A percentile compares a stretch with the other conserved stretches of the same genome.
Conservation (phyloP, 805 yeast species). For the Candida parachauliodes region DNA sequence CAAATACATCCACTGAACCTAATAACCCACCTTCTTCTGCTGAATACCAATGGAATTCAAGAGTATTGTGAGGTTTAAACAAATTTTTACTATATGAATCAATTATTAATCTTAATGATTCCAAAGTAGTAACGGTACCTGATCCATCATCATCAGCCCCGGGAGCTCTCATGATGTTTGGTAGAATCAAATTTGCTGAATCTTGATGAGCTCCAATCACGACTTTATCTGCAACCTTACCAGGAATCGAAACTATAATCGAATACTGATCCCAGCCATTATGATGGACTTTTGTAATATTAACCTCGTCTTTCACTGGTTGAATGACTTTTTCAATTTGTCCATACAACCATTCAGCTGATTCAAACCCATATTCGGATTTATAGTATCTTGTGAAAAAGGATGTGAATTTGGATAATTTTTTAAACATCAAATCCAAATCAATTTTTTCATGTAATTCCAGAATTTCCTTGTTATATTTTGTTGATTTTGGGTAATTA, state of each 20-base stretch:
- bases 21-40: conserved; percentile 93
- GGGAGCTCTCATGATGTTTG: conserved; percentile 68
- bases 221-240: conserved; percentile 48
- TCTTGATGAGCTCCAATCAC: conserved; percentile 91
- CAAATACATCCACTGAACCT: conserved; percentile 80
- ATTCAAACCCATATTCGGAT: conserved; percentile 62
- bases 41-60: conserved; percentile 92
- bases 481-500: conserved; percentile 49
- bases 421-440: conserved; percentile 43
- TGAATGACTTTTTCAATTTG: conserved; percentile 41
- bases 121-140: conserved; percentile 77
- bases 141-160: conserved; percentile 97
- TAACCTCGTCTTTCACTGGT: conserved; percentile 21
- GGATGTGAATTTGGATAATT: conserved; percentile 60
- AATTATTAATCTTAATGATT: conserved; percentile 64
- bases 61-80: conserved; percentile 60
- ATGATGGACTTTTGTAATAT: conserved; percentile 55
- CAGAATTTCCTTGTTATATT: conserved; percentile 36
- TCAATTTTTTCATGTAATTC: conserved; percentile 44
- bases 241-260: conserved; percentile 62
- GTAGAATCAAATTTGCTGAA: conserved; percentile 71
- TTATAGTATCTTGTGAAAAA: conserved; percentile 77
- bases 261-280: conserved; percentile 75
- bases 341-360: conserved; percentile 66
- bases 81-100: conserved; percentile 29